A percentile compares a stretch with the other conserved stretches of the same genome.
Conservation (phyloP, 1,284 basidiomycete species). For the Tylopilus sp. region DNA sequence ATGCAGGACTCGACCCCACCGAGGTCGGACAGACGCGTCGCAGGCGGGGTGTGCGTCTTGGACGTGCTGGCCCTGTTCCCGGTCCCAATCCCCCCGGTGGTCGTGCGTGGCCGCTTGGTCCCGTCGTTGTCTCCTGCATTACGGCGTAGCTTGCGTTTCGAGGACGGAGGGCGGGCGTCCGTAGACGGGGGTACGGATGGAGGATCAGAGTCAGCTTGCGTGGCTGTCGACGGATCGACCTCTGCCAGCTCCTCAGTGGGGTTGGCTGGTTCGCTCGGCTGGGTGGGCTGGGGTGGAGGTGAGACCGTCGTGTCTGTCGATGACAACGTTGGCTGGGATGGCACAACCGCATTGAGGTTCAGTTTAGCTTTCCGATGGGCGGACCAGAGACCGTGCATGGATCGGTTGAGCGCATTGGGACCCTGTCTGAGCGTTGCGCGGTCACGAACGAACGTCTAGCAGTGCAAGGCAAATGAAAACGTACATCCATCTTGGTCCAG, state of each 20-base stretch:
- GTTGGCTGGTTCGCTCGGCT: slow-evolving; percentile 1
- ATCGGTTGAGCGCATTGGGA: slow-evolving; percentile 67
- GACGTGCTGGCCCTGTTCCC: not conserved
- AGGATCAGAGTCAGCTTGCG: not conserved
- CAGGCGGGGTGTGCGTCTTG: slow-evolving; percentile 66
- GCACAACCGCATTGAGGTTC: slow-evolving; percentile 55
- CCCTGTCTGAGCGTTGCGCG: slow-evolving; percentile 48
- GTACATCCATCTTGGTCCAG: slow-evolving; percentile 30
- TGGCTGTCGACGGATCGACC: slow-evolving; percentile 15
- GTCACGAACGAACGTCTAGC: slow-evolving; percentile 7
- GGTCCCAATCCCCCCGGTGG: not conserved
- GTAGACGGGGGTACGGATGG: slow-evolving; percentile 5
- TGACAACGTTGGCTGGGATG: slow-evolving; percentile 14
- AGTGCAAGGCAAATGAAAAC: not conserved
- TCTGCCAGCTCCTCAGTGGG: slow-evolving; percentile 9
- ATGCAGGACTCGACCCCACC: slow-evolving; percentile 86
- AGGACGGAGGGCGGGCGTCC: slow-evolving; percentile 25
- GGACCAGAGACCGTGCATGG: slow-evolving; percentile 75
- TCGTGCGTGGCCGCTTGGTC: slow-evolving; percentile 47
- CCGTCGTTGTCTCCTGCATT: slow-evolving; percentile 41
- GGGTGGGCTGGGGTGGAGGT: slow-evolving; percentile 22
- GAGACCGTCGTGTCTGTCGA: not conserved
- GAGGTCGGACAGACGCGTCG: slow-evolving; percentile 75
- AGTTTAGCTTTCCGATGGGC: slow-evolving; percentile 57
- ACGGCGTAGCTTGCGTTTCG: slow-evolving; percentile 60